Evolutionary conservation across 805 yeast species (phyloP).

Genomic region (Candida fluviatilis): DNA sequence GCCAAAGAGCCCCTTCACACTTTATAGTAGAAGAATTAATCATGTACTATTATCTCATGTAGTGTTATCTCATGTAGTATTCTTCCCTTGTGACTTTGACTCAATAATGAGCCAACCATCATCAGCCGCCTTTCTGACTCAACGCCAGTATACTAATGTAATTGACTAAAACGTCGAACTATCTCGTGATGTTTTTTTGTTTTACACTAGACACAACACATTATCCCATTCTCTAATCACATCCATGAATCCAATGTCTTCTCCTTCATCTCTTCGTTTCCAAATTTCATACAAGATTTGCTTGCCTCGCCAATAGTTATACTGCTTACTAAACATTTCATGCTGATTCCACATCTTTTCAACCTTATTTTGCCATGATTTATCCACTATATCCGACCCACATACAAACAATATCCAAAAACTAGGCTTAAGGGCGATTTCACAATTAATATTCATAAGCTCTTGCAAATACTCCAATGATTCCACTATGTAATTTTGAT

Average conservation of each 20-base stretch:
- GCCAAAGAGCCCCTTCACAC: too few species aligned
- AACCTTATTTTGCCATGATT: conserved; percentile 26
- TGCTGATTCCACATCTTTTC: conserved; percentile 28
- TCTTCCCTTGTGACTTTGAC: too few species aligned
- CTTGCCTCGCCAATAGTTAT: conserved; percentile 51
- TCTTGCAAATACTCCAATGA: conserved; percentile 33
- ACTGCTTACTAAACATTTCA: conserved; percentile 12
- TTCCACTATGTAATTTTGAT: conserved; percentile 31
- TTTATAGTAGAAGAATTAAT: too few species aligned
- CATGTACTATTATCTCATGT: too few species aligned
- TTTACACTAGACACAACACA: conserved; percentile 25
- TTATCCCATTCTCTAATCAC: conserved; percentile 53
- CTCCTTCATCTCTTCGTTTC: conserved; percentile 37
- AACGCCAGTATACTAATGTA: too few species aligned
- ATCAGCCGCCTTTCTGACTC: too few species aligned
- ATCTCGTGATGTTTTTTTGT: too few species aligned
- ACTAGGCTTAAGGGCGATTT: conserved; percentile 30
- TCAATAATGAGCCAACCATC: too few species aligned
- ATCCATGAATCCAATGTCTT: conserved; percentile 47
- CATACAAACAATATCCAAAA: conserved; percentile 47
- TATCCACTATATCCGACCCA: conserved; percentile 36
- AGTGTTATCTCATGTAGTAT: too few species aligned
- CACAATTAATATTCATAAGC: conserved; percentile 13
- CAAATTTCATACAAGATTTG: conserved; percentile 51
- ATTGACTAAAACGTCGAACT: too few species aligned